Evolutionary conservation across 2,329 filamentous ascomycete species (phyloP), one percentile per base, ranked within the genome.

Genomic region (Fusarium oligoseptatum): DNA sequence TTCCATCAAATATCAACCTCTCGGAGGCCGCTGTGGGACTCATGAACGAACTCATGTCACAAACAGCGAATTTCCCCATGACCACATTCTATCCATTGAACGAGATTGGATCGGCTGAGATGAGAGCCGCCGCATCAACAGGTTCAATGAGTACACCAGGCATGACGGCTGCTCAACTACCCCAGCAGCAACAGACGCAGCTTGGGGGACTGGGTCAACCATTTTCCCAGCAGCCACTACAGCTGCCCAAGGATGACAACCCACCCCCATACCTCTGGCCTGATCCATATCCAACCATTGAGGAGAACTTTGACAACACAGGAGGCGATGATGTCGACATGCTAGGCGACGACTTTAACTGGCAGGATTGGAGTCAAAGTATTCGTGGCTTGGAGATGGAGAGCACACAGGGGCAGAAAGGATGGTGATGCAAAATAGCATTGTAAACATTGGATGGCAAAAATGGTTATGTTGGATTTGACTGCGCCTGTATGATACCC

Each of bases 281-380:
- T 4, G 80, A 82, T 24, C 74, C 77, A 3, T 83, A 82, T 60
- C 77, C 80, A 17, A 68, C 74, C 4, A 75, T 78, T 63, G 80
- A 81, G 52, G 70, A 76, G 15, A 78, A 73, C 37, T 79, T 81
- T 34, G 80, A 80, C 36, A 77, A 78, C 20, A 61, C 74, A 29
- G 69, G 76, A 4, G 48, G 71, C 8, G 82, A 83, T 57, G 81
- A 84, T 27, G 75, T 82, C 50, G 85, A 85, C 39, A 83, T 85
- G 77, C 75, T 84, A 67, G 84, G 85, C 2, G 81, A 82, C 3
- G 82, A 84, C 8, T 87, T 88, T 67, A 83, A 87, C 71, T 88
- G 87, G 87, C 84, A 87, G 58, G 84, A 84, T 65, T 88, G 86
- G 84, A 85, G 84, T 66, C 82, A 85, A 65, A 85, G 77, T 71